Evolutionary conservation across 768 basidiomycete genomes (phyloP).

Genomic region (Tulasnella calospora): DNA sequence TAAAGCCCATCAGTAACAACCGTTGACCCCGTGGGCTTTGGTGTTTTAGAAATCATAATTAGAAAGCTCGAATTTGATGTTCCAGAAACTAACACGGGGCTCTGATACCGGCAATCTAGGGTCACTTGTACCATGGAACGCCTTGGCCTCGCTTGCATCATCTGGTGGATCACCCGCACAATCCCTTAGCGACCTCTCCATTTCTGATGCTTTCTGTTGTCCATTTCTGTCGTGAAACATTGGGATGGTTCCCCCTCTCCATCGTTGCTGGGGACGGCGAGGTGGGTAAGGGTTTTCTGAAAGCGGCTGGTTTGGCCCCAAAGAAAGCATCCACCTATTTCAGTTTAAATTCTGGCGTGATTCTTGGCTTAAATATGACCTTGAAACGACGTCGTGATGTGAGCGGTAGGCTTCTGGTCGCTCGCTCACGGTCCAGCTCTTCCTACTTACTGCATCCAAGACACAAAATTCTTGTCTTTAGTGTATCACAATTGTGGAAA

Average conservation of each 20-base stretch:
- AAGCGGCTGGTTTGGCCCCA: background rate
- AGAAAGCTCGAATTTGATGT: background rate
- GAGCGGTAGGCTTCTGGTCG: background rate
- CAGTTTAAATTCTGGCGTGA: no score
- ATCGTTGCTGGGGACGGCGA: background rate
- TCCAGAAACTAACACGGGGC: background rate
- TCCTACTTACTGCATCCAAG: background rate
- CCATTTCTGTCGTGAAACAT: no score
- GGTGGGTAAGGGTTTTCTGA: background rate
- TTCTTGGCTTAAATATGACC: background rate
- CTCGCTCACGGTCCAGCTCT: background rate
- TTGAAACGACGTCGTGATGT: background rate
- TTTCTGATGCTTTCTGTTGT: background rate
- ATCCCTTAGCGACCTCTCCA: background rate
- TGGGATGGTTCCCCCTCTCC: no score
- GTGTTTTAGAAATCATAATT: background rate
- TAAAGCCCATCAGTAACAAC: background rate
- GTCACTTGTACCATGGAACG: background rate
- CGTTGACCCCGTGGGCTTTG: background rate
- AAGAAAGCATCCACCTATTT: background rate
- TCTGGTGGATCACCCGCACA: background rate
- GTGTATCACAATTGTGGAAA: background rate
- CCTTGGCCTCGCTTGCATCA: background rate
- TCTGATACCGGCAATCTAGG: background rate
- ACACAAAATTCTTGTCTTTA: background rate